A percentile compares a stretch with the other conserved stretches of the same genome.
Conservation (phyloP, 768 basidiomycete genomes). For the Holtermannia corniformis region DNA sequence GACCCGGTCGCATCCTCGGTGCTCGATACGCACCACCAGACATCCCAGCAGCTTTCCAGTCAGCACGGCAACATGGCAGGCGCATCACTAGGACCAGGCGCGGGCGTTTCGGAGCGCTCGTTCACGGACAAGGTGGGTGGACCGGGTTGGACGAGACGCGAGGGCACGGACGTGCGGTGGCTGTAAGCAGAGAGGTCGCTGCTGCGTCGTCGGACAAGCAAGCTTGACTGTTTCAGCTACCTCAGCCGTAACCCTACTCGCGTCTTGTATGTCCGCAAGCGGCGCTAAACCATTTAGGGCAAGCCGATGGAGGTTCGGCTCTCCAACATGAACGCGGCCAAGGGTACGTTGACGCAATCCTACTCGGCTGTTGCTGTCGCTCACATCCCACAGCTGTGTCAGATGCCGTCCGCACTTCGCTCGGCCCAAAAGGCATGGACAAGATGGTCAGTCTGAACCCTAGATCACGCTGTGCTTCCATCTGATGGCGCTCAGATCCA, state of each 20-base stretch:
- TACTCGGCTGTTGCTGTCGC: neutral
- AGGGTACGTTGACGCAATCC: constrained; percentile 41
- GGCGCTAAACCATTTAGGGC: constrained; percentile 55
- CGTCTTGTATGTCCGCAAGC: too few species aligned
- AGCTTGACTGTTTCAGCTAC: neutral
- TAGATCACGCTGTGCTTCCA: neutral
- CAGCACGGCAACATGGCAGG: too few species aligned
- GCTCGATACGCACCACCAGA: too few species aligned
- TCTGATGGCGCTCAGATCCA: constrained; percentile 57
- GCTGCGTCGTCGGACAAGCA: too few species aligned
- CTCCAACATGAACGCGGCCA: constrained; percentile 96
- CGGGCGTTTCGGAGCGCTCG: constrained; percentile 16
- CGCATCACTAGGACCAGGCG: constrained; percentile 1
- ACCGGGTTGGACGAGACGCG: too few species aligned
- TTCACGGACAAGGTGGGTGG: constrained; percentile 28
- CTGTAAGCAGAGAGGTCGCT: too few species aligned
- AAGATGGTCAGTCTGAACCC: constrained; percentile 66
- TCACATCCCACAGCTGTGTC: constrained; percentile 62
- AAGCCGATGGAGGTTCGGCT: constrained; percentile 97
- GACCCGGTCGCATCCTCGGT: too few species aligned
- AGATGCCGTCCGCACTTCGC: constrained; percentile 90
- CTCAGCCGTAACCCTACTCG: neutral
- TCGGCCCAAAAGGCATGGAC: constrained; percentile 98
- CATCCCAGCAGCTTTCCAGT: neutral
- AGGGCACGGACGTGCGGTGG: neutral